Base-by-base conservation (phyloP, 1,284 basidiomycete species). In the Papiliotrema nemorosa region DNA sequence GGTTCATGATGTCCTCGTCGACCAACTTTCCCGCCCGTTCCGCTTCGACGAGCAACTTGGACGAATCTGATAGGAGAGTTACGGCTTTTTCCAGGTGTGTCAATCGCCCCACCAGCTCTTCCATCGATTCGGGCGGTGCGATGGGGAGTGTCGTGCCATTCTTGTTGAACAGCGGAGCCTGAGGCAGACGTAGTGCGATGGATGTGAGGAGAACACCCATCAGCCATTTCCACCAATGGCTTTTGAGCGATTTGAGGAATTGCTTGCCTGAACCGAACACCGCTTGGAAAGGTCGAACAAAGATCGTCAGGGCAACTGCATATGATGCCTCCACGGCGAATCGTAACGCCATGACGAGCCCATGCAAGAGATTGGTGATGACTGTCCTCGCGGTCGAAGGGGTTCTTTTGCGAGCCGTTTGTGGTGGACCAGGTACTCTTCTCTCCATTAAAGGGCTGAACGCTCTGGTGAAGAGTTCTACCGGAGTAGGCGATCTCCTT, bases 31-130 rank as follows among this genome's bases (percentile, higher is more conserved):
- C 48, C 10, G 56, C 58, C 3, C 21, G 26, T 25, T 58, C 52
- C 12, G 53, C 58, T 16, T 52, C 52, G n/a, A 52, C 48, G 3
- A 62, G 33, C 6, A 45, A 50, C 9, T 51, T 52, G 3, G 60
- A 52, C 20, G 62, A 52, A 14, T 54, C 49, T 0, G 74, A 69
- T 2, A 76, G 53, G 5, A 60, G 44, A 2, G 63, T 61, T 22
- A 75, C 59, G 0, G 70, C 68, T 0, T 56, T 47, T 42, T 78
- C 77, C 38, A 78, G 60, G 3, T 60, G 52, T 1, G 67, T 58
- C 3, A 93, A 75, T 10, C 90, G 82, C 1, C 78, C 76, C 3
- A 84, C 78, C 20, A 92, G 76, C 54, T 88, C 88, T 5, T 82
- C 80, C 42, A 90, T 76, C 60, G 86, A 81, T 12, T 79, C 78